These are phyloP conservation scores for Pichia membranifaciens DNA, from an alignment of 805 yeast genomes.

Conservation along the genomic window DNA sequence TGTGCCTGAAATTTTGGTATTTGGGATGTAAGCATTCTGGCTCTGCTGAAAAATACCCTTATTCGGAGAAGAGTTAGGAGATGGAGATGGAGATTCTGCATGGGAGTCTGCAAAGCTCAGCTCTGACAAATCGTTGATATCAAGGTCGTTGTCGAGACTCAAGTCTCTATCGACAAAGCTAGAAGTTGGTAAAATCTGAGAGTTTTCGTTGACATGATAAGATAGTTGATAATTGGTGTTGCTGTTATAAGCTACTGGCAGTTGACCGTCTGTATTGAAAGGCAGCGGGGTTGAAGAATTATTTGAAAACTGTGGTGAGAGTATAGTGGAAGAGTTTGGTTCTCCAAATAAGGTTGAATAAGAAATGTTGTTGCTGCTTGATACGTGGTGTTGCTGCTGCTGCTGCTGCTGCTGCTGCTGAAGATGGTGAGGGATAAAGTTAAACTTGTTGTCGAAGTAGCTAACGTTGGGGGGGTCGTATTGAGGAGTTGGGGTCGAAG, in stretches of 20 bases:
- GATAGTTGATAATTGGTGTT: too few species aligned
- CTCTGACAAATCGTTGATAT: not conserved
- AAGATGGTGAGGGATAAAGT: not conserved
- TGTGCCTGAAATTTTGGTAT: not conserved
- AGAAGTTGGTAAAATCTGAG: slow-evolving; percentile 1
- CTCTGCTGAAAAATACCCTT: not conserved
- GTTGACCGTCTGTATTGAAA: not conserved
- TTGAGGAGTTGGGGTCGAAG: slow-evolving; percentile 10
- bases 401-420: not conserved
- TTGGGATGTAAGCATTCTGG: not conserved
- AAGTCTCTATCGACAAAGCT: slow-evolving; percentile 11
- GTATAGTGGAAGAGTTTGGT: not conserved
- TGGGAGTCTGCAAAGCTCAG: too few species aligned
- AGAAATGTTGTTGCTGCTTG: not conserved
- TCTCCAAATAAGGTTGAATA: slow-evolving; percentile 3
- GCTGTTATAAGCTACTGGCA: too few species aligned
- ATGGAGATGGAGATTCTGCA: slow-evolving; percentile 10
- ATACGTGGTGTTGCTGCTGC: not conserved
- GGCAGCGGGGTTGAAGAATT: slow-evolving; percentile 7
- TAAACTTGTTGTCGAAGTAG: slow-evolving; percentile 2
- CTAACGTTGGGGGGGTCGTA: slow-evolving; percentile 2
- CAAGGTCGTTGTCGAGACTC: slow-evolving; percentile 2
- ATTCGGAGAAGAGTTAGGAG: slow-evolving; percentile 1
- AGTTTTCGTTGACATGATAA: not conserved
- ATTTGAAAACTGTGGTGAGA: slow-evolving; percentile 4